Percentiles rank a stretch among this genome's conserved stretches.
phyloP scores from a whole-genome alignment of 2,329 filamentous ascomycete species.

The Geoglossum cookeanum region DNA sequence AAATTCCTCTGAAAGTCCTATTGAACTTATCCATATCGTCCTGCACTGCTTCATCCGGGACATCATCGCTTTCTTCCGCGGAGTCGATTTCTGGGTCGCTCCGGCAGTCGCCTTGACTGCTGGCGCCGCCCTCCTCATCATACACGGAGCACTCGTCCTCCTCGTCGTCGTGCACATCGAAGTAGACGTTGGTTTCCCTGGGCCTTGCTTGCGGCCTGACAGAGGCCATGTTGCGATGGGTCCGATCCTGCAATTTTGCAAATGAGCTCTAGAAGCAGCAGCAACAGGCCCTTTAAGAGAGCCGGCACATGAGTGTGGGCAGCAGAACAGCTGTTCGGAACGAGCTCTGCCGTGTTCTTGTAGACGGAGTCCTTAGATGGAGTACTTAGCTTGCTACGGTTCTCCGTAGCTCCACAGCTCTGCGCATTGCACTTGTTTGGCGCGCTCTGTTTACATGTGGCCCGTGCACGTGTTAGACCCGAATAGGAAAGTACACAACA shows the following conservation, averaged over 20 bases:
- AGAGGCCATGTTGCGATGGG: neutral
- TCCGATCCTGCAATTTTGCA: neutral
- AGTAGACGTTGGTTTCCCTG: neutral
- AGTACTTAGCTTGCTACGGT: too few relatives aligned
- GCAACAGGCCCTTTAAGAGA: neutral
- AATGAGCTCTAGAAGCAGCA: neutral
- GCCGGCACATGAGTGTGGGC: neutral
- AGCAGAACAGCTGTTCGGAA: neutral
- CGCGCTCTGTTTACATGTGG: conserved; percentile 1
- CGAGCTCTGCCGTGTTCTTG: neutral
- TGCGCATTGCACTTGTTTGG: neutral
- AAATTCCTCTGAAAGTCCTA: conserved; percentile 65
- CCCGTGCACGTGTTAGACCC: neutral
- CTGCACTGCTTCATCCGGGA: conserved; percentile 47
- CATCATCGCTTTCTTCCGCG: conserved; percentile 38
- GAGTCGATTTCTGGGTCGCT: neutral
- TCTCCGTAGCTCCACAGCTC: neutral
- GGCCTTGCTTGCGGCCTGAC: neutral
- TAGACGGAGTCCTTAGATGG: too few relatives aligned
- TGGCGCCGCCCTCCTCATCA: neutral
- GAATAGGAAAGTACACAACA: conserved; percentile 2
- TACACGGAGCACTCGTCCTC: neutral
- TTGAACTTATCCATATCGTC: conserved; percentile 80
- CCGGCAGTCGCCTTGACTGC: neutral
- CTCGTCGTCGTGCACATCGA: neutral